Conservation (phyloP, 176 grass and related monocot species). For the Rhynchospora breviuscula region DNA sequence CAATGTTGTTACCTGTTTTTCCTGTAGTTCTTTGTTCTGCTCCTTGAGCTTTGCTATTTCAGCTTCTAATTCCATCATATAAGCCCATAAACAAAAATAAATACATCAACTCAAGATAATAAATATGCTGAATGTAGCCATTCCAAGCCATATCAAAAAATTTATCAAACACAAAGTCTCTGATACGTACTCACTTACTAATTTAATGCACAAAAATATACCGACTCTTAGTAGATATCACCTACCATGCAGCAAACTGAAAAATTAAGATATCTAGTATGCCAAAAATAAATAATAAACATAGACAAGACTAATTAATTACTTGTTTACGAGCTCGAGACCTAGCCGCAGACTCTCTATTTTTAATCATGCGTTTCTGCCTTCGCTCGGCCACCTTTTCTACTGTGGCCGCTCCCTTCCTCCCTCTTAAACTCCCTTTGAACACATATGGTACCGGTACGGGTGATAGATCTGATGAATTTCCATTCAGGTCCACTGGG, state of each 20-base stretch:
- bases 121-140: background rate
- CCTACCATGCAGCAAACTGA: background rate
- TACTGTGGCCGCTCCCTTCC: conserved; percentile 40
- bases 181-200: background rate
- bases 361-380: conserved; percentile 88
- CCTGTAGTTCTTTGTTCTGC: conserved; percentile 60
- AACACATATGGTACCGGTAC: conserved; percentile 59
- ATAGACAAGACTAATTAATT: conserved; percentile 17
- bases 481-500: conserved; percentile 38
- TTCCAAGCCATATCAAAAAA: background rate
- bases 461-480: conserved; percentile 45
- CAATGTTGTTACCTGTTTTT: conserved; percentile 60
- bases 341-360: conserved; percentile 77
- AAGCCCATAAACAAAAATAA: conserved; percentile 36
- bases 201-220: background rate
- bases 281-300: background rate
- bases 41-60: conserved; percentile 88
- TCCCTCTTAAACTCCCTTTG: conserved; percentile 44
- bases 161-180: background rate
- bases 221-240: background rate
- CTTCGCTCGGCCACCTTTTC: conserved; percentile 84
- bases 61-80: conserved; percentile 85
- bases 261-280: background rate
- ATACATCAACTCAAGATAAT: background rate
- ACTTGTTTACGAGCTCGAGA: conserved; percentile 84